These are phyloP conservation scores for Bombardia bombarda DNA, from an alignment of 495 filamentous ascomycete genomes.

Conservation along the genomic window DNA sequence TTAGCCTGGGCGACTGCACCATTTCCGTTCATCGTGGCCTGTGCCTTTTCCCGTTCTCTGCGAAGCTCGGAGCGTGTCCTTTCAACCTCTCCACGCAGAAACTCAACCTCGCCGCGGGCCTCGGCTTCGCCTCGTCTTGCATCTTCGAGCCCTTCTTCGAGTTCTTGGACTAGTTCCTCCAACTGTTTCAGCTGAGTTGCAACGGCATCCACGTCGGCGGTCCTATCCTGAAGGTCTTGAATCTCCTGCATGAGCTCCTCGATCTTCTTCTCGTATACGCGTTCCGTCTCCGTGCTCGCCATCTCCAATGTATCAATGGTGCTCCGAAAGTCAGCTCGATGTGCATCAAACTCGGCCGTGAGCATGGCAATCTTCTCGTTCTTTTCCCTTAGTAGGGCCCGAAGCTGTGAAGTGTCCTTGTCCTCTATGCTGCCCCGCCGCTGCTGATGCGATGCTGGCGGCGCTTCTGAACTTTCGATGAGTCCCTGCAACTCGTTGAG, in stretches of 20 bases:
- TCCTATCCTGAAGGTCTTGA: slow-evolving; percentile 68
- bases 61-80: slow-evolving; percentile 83
- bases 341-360: slow-evolving; percentile 89
- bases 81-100: slow-evolving; percentile 92
- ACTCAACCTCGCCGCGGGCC: slow-evolving; percentile 92
- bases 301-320: slow-evolving; percentile 96
- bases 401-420: slow-evolving; percentile 67
- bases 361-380: slow-evolving; percentile 92
- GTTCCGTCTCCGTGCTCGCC: slow-evolving; percentile 91
- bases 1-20: slow-evolving; percentile 41
- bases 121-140: slow-evolving; percentile 94
- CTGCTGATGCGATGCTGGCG: slow-evolving; percentile 25
- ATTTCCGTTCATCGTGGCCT: slow-evolving; percentile 48
- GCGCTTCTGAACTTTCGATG: slow-evolving; percentile 44
- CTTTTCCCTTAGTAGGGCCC: slow-evolving; percentile 80
- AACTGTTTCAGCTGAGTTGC: slow-evolving; percentile 87
- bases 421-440: slow-evolving; percentile 58
- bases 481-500: slow-evolving; percentile 66
- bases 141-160: slow-evolving; percentile 96
- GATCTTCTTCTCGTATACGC: slow-evolving; percentile 91
- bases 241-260: slow-evolving; percentile 84
- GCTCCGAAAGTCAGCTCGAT: slow-evolving; percentile 91
- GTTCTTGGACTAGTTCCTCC: slow-evolving; percentile 89
- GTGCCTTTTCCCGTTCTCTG: slow-evolving; percentile 82
- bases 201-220: slow-evolving; percentile 84